Evolutionary conservation across 192 early-diverging fungal species (phyloP), one percentile per base, ranked within the genome.

Genomic region (Blastocladiella britannica): DNA sequence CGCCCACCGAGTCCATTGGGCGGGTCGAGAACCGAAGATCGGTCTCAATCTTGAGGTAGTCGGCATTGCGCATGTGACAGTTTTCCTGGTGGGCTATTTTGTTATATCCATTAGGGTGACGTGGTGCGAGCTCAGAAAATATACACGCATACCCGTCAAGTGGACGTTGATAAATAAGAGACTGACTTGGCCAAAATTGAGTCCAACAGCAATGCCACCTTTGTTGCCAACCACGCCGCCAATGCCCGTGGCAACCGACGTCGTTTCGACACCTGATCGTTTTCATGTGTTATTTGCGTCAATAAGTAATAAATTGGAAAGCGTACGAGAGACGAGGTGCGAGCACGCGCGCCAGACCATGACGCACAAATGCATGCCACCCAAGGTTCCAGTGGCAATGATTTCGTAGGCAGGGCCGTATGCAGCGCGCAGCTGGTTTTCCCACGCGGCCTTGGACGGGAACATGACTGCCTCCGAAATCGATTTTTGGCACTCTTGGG

Each of bases 401-500:
- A 60, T 26, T 5, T 26, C 58, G 56, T 64, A 68, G 25, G 57
- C 23, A n/a, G 27, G 7, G 18, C 52, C 20, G 22, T 60, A 23
- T n/a, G 27, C 22, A 22, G 67, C 53, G 22, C n/a, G 22, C 53
- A 68, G 27, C 4, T 43, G 57, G 18, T 28, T 28, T 7, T 64
- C 54, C 68, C 68, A 70, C 26, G 20, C 25, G 9, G 29, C 23
- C 54, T 63, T 59, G 20, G 60, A 26, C 26, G 25, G 24, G 28
- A n/a, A 25, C 56, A 28, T 12, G 30, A 51, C 26, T 58, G 59
- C 24, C 54, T 27, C 25, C 53, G 60, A 37, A 58, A n/a, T 58
- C 53, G 25, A 30, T 31, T 53, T 28, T 26, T 62, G 67, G 53
- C 65, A 67, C 52, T 70, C 68, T 55, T 70, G 68, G 15, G 63